Evolutionary conservation across 768 basidiomycete species (phyloP).

Genomic region (Suillus fuscotomentosus): DNA sequence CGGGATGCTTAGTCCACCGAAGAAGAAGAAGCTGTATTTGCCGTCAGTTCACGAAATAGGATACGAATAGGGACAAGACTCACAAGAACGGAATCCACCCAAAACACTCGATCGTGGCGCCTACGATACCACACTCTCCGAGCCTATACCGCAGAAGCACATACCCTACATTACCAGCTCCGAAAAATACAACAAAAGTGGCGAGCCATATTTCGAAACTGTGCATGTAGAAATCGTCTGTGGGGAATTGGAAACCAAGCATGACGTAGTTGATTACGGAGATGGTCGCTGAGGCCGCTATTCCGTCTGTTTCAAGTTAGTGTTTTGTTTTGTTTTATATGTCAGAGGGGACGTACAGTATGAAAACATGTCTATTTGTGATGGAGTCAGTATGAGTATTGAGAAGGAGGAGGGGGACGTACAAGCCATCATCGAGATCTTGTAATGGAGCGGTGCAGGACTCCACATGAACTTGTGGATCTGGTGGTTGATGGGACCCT

Average conservation of each 20-base stretch:
- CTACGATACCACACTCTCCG: constrained; percentile 36
- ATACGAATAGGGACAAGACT: constrained; percentile 4
- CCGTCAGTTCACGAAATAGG: neutral
- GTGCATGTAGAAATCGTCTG: constrained; percentile 77
- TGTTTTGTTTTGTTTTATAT: neutral
- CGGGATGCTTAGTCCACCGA: constrained; percentile 56
- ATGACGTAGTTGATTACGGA: constrained; percentile 71
- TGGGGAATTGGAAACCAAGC: constrained; percentile 68
- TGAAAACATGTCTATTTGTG: constrained; percentile 45
- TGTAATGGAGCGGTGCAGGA: constrained; percentile 76
- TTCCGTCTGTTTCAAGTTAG: constrained; percentile 38
- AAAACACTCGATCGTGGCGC: constrained; percentile 25
- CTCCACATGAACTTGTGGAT: constrained; percentile 78
- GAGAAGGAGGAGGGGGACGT: constrained; percentile 21
- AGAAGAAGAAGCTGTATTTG: constrained; percentile 43
- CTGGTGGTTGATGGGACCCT: constrained; percentile 83
- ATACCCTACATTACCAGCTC: constrained; percentile 69
- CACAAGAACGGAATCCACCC: constrained; percentile 38
- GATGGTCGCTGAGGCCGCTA: constrained; percentile 66
- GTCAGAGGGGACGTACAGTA: constrained; percentile 39
- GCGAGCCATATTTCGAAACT: constrained; percentile 82
- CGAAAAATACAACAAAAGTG: constrained; percentile 74
- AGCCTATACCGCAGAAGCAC: constrained; percentile 72
- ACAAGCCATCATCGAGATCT: constrained; percentile 62
- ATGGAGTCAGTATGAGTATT: constrained; percentile 5